phyloP scores from a whole-genome alignment of 1,284 basidiomycete species.

The Bondarzewia mesenterica region DNA sequence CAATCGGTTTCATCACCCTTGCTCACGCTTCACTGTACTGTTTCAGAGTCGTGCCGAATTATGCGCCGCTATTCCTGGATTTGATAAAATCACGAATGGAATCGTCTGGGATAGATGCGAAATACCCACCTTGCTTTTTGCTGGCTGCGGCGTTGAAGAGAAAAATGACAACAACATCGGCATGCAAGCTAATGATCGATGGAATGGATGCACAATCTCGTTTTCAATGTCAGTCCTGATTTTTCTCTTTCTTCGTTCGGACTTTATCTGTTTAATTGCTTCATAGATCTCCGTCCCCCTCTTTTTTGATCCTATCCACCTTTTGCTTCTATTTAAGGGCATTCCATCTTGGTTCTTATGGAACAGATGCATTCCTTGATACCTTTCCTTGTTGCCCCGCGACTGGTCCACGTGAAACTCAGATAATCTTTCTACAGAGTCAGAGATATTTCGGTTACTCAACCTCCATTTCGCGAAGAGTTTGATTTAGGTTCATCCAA shows the following conservation, averaged over 20 bases:
- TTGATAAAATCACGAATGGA: neutral
- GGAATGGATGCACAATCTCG: slow-evolving; percentile 6
- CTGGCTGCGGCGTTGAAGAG: too few species aligned
- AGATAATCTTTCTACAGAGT: neutral
- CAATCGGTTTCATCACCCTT: too few species aligned
- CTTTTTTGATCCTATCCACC: neutral
- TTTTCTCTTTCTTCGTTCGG: neutral
- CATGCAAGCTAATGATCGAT: slow-evolving; percentile 5
- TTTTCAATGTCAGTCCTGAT: slow-evolving; percentile 10
- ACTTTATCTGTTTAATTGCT: neutral
- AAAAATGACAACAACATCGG: slow-evolving; percentile 3
- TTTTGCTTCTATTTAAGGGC: neutral
- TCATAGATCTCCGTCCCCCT: neutral
- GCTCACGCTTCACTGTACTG: neutral
- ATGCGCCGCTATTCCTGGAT: neutral
- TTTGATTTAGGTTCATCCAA: too few species aligned
- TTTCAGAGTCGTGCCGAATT: neutral
- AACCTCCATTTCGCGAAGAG: too few species aligned
- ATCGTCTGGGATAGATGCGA: neutral
- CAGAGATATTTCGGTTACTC: neutral
- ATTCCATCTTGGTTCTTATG: too few species aligned
- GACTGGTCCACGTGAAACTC: neutral
- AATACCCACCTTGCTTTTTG: neutral
- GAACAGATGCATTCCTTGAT: neutral
- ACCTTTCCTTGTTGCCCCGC: neutral